These are phyloP conservation scores for Hirsutella rhossiliensis DNA, from an alignment of 2,329 filamentous ascomycete genomes.

Conservation along the genomic window DNA sequence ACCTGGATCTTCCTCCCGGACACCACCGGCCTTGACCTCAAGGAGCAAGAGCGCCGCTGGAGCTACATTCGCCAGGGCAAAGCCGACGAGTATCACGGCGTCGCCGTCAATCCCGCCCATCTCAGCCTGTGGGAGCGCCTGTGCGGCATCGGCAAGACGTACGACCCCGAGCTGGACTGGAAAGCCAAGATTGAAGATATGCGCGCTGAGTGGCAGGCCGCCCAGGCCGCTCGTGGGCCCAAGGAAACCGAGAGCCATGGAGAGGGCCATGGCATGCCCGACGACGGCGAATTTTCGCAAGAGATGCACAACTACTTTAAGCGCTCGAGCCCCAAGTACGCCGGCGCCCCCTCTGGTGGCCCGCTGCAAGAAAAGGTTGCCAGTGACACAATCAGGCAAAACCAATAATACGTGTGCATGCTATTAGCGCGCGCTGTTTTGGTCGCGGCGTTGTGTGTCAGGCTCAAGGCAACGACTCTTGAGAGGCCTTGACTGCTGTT, in stretches of 20 bases:
- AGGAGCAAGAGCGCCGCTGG: constrained; percentile 95
- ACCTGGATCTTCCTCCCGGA: constrained; percentile 87
- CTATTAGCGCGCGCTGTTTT: not conserved
- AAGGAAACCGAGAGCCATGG: constrained; percentile 32
- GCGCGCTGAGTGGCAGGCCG: constrained; percentile 47
- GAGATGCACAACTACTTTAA: constrained; percentile 45
- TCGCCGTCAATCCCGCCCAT: constrained; percentile 83
- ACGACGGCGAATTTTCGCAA: constrained; percentile 37
- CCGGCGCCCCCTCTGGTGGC: constrained; percentile 4
- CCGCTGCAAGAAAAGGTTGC: constrained; percentile 16
- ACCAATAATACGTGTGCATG: not conserved
- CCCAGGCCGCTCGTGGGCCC: constrained; percentile 31
- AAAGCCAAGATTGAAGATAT: constrained; percentile 78
- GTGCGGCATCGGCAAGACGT: constrained; percentile 65
- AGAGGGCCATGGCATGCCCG: constrained; percentile 22
- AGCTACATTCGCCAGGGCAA: constrained; percentile 68
- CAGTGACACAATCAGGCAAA: not conserved
- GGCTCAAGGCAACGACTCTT: not conserved
- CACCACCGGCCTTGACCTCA: constrained; percentile 89
- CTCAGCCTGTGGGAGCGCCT: constrained; percentile 80
- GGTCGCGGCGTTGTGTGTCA: not conserved
- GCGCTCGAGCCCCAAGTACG: constrained; percentile 21
- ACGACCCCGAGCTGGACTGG: constrained; percentile 74
- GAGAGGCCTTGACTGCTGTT: too few species aligned
- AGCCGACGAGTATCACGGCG: constrained; percentile 77